Evolutionary conservation across 2,329 filamentous ascomycete species (phyloP).

Genomic region (Thielaviopsis punctulata): DNA sequence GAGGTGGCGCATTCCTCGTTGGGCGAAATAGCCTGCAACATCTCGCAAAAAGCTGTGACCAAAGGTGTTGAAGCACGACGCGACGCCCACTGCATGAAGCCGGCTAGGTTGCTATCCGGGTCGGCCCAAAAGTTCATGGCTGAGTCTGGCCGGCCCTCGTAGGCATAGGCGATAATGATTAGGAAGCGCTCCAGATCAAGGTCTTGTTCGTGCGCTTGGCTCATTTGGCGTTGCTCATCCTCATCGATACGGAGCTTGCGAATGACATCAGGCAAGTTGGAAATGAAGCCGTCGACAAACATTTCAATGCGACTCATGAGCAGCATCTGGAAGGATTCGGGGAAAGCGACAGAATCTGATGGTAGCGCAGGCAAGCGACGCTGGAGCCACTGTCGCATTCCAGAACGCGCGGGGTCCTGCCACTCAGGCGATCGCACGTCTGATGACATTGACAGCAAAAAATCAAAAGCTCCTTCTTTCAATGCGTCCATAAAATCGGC

Average conservation of each 20-base stretch:
- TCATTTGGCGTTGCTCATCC: conserved; percentile 64
- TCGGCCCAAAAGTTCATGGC: conserved; percentile 85
- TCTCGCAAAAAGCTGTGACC: conserved; percentile 90
- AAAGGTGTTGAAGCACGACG: conserved; percentile 88
- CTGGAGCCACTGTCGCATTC: conserved; percentile 67
- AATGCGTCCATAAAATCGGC: conserved; percentile 60
- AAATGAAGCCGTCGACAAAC: conserved; percentile 84
- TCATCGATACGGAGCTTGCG: conserved; percentile 74
- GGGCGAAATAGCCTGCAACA: conserved; percentile 75
- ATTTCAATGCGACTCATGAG: conserved; percentile 69
- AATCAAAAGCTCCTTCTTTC: conserved; percentile 82
- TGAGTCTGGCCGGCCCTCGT: conserved; percentile 68
- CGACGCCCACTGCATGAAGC: conserved; percentile 95
- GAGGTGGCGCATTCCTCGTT: conserved; percentile 68
- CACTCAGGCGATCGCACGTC: conserved; percentile 68
- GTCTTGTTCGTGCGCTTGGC: conserved; percentile 47
- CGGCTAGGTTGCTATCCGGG: conserved; percentile 79
- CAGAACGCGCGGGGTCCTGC: conserved; percentile 72
- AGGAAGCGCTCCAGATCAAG: conserved; percentile 77
- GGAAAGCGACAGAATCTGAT: conserved; percentile 50
- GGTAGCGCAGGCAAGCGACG: conserved; percentile 57
- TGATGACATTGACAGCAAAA: conserved; percentile 68
- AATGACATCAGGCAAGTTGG: conserved; percentile 84
- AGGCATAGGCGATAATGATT: conserved; percentile 80
- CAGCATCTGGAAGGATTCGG: conserved; percentile 51